These are phyloP conservation scores for Rhodotorula sphaerocarpa DNA, from an alignment of 768 basidiomycete genomes.

Conservation along the genomic window DNA sequence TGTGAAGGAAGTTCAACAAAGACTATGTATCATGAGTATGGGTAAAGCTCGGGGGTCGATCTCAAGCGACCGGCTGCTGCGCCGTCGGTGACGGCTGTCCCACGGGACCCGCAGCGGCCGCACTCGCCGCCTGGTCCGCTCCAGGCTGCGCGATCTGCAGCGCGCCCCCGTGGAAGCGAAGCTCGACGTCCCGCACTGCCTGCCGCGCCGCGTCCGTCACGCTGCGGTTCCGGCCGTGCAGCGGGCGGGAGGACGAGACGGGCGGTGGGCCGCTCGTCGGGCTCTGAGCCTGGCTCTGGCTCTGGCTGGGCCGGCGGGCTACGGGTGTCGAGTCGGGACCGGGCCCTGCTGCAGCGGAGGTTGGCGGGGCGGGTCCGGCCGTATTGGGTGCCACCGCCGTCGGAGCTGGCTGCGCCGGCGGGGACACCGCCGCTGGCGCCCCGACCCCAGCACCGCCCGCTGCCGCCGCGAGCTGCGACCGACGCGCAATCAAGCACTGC, in stretches of 20 bases:
- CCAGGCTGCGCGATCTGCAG: too few relatives aligned
- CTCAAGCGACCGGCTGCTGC: too few relatives aligned
- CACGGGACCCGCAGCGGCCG: too few relatives aligned
- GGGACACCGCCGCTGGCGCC: neutral
- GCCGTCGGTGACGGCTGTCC: too few relatives aligned
- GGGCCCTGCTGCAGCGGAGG: neutral
- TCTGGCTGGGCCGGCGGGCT: neutral
- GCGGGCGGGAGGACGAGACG: slow-evolving; percentile 1
- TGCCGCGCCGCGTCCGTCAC: slow-evolving; percentile 44
- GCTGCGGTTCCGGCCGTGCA: slow-evolving; percentile 34
- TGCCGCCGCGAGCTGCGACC: neutral
- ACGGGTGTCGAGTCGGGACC: neutral
- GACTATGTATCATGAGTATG: too few relatives aligned
- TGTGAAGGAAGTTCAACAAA: too few relatives aligned
- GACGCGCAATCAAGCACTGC: slow-evolving; percentile 61
- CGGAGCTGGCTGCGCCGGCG: neutral
- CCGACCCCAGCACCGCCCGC: neutral
- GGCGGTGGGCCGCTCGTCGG: neutral
- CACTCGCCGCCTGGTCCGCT: too few relatives aligned
- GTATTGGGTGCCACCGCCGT: slow-evolving; percentile 6
- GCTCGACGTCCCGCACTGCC: slow-evolving; percentile 44
- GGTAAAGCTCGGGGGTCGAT: too few relatives aligned
- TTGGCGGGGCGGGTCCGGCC: slow-evolving; percentile 11
- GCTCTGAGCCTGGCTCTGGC: too few relatives aligned
- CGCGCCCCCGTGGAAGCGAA: slow-evolving; percentile 37